Percentiles rank a stretch among this genome's conserved stretches.
Conservation (phyloP, 768 basidiomycete genomes). For the Chlorophyllum brunneum region DNA sequence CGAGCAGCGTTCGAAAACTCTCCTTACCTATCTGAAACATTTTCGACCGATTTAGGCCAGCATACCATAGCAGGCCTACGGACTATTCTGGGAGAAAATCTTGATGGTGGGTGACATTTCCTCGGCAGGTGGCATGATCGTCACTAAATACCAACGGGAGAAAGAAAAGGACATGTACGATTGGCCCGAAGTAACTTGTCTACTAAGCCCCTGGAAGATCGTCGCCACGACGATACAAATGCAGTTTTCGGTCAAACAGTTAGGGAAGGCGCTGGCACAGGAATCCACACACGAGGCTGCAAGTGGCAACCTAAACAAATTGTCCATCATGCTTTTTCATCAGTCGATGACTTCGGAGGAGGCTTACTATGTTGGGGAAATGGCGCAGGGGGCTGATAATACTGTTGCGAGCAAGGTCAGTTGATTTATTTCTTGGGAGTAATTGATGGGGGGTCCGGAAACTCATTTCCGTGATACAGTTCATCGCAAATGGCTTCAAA, state of each 20-base stretch:
- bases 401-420: constrained; percentile 65
- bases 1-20: constrained; percentile 65
- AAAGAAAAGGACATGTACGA: constrained; percentile 49
- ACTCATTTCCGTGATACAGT: constrained; percentile 34
- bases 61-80: constrained; percentile 64
- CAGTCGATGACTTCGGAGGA: constrained; percentile 75
- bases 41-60: constrained; percentile 51
- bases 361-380: constrained; percentile 81
- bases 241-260: constrained; percentile 69
- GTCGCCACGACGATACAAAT: constrained; percentile 78
- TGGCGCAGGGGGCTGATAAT: constrained; percentile 66
- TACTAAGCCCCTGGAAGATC: constrained; percentile 81
- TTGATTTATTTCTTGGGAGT: constrained; percentile 6
- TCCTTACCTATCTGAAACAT: constrained; percentile 42
- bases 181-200: constrained; percentile 58
- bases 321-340: constrained; percentile 65
- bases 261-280: constrained; percentile 63
- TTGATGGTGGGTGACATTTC: constrained; percentile 41
- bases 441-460: constrained; percentile 4
- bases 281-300: constrained; percentile 52
- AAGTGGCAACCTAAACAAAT: constrained; percentile 58
- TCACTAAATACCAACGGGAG: background rate
- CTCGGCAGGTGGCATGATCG: background rate
- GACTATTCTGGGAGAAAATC: constrained; percentile 63
- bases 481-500: constrained; percentile 70